Base-by-base conservation (phyloP, 768 basidiomycete genomes). In the Tremella fuciformis region DNA sequence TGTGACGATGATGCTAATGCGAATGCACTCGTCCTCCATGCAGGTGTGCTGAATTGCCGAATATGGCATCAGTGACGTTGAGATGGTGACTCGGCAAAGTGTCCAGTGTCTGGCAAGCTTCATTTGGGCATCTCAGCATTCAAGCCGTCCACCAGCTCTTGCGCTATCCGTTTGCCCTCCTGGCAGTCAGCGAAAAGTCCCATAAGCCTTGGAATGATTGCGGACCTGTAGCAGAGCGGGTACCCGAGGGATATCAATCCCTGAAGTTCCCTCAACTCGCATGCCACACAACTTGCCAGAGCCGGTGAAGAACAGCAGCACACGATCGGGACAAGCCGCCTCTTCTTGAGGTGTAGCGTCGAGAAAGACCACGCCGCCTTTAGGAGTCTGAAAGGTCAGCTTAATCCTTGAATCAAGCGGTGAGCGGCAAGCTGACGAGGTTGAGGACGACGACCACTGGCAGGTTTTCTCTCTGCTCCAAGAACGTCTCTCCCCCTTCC, bases 291-390 rank as follows among this genome's bases (percentile, higher is more conserved):
- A 25, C 22, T 67, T 70, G 11, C 62, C 48, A 6, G 56, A 24
- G 1, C 59, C 26, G 16, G 40, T 58, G 58, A 75, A 71, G 64
- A 74, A 72, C 44, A 70, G 41, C 34, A 74, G 69, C 3, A 77
- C 42, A 25, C 67, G 51, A 39, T 73, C 70, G 19, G 76, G 72
- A 59, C 76, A 77, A 8, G 76, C 72, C 3, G 67, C 38, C 56
- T 77, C 76, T 60, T 77, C 76, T 55, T 68, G 68, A 1, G 60
- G 49, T 1, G 69, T 66, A 0, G 76, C 74, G 48, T 77, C 76
- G 24, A 77, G 46, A 61, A 77, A 77, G 24, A 68, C 53, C 3
- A 57, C 53, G 11, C 57, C 37, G 16, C 7, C 8, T 8, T 46
- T 46, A 18, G 42, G 42, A 46, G 22, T 15, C 42, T 46, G 42